Base-by-base conservation (phyloP, 352 stramenopile genomes). In the Thalassiosira hispida region DNA sequence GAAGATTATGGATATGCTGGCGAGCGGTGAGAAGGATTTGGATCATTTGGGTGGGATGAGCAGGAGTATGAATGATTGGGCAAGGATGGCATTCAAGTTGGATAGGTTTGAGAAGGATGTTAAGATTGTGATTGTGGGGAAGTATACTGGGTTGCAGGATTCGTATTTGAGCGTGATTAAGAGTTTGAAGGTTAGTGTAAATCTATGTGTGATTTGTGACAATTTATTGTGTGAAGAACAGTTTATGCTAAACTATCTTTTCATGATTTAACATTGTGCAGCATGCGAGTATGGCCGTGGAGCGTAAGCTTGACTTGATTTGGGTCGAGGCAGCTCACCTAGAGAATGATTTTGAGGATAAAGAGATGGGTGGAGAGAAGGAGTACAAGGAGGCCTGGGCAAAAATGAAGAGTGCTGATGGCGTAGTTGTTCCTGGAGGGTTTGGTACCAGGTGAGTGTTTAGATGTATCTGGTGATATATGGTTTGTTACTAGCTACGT, bases 111-210 rank as follows among this genome's bases (percentile, higher is more conserved):
- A 87, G 0, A 74, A 97, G 67, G 93, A 93, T 8, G 97, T 98
- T 59, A 95, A 94, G 61, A 99, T 99, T 84, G 97, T 97, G 18
- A 91, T 99, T 31, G 98, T 99, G 25, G 97, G 97, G 60, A 99
- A 99, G 83, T 99, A 99, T 91, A 99, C 96, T 33, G 96, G 97
- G 59, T 93, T 99, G 33, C 95, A 98, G 83, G 98, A 99, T 92
- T 98, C 97, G 53, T 99, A 99, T 89, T 85, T 99, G 72, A 98
- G 92, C 77, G 97, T 99, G 49, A 98, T 99, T 84, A 99, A 99
- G 92, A 91, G 93, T 33, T 81, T 98, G 47, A 94, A 96, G 72
- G 77, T 85, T 7, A 80, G 76, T 76, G 31, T 29, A 52, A 2
- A 7, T 55, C 18, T 46, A 55, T 18, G 4, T 57, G n/a, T 31